A percentile compares a stretch with the other conserved stretches of the same genome.
Evolutionary conservation across 208 protist genomes (phyloP).

Genomic region (Acanthamoeba rhysodes): DNA sequence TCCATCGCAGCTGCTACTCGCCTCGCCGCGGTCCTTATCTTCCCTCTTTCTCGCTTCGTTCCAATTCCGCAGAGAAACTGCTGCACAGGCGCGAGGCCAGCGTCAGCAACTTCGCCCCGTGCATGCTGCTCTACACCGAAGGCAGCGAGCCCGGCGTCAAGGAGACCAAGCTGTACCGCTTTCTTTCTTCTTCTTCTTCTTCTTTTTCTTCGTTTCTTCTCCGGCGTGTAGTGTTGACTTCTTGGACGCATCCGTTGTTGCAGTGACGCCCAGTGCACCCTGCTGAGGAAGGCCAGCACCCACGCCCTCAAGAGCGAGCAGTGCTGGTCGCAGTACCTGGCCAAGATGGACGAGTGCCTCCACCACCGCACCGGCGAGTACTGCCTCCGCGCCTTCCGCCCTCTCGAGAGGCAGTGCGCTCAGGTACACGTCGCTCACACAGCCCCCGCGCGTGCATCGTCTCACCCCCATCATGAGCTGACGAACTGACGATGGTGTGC

Average conservation of each 20-base stretch:
- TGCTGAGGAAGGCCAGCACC: slow-evolving; percentile 13
- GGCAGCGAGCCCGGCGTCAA: neutral
- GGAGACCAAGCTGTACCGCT: neutral
- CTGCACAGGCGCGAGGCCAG: slow-evolving; percentile 10
- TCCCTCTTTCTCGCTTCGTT: neutral
- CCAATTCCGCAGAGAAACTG: slow-evolving; percentile 4
- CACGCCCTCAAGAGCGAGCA: slow-evolving; percentile 32
- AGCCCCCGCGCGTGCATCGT: neutral
- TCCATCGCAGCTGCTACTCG: neutral
- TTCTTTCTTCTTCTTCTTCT: neutral
- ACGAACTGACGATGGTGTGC: neutral
- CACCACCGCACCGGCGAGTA: slow-evolving; percentile 21
- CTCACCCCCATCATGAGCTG: neutral
- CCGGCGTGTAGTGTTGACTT: no score
- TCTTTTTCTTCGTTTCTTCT: neutral
- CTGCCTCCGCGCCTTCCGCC: slow-evolving; percentile 9
- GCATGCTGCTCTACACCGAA: slow-evolving; percentile 15
- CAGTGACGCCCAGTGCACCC: neutral
- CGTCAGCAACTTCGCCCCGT: slow-evolving; percentile 25
- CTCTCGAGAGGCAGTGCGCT: slow-evolving; percentile 30
- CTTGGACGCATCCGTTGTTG: no score
- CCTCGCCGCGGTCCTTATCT: neutral
- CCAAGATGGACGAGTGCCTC: slow-evolving; percentile 35
- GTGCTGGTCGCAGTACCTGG: slow-evolving; percentile 26
- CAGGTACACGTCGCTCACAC: neutral